phyloP scores from a whole-genome alignment of 1,284 basidiomycete species.

The Agaricales sp. region DNA sequence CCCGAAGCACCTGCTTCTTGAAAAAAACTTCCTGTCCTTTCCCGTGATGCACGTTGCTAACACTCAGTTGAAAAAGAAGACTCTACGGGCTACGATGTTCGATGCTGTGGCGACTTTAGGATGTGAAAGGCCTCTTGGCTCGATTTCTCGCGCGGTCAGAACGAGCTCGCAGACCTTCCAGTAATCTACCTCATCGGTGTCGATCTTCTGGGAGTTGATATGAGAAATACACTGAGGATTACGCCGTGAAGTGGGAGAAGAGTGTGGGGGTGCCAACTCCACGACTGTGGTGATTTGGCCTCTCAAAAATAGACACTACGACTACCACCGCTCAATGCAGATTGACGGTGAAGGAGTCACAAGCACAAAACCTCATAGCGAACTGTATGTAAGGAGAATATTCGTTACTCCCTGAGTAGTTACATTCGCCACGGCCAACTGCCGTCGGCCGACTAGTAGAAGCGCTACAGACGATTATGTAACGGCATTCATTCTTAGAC shows the following conservation, averaged over 20 bases:
- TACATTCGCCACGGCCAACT: too few relatives aligned
- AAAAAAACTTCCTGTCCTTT: background rate
- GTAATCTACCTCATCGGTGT: slow-evolving; percentile 51
- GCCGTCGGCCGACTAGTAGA: too few relatives aligned
- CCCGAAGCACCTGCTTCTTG: slow-evolving; percentile 37
- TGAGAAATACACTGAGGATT: slow-evolving; percentile 37
- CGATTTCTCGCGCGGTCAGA: slow-evolving; percentile 42
- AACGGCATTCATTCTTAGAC: too few relatives aligned
- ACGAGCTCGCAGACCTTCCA: slow-evolving; percentile 61
- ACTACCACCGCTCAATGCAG: slow-evolving; percentile 49
- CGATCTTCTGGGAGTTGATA: slow-evolving; percentile 43
- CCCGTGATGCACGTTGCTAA: background rate
- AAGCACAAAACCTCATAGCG: too few relatives aligned
- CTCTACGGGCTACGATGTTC: slow-evolving; percentile 55
- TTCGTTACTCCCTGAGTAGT: too few relatives aligned
- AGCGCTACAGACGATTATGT: too few relatives aligned
- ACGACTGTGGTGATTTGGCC: slow-evolving; percentile 65
- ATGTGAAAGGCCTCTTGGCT: slow-evolving; percentile 47
- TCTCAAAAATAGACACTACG: slow-evolving; percentile 39
- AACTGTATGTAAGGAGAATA: too few relatives aligned
- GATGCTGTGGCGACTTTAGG: slow-evolving; percentile 56
- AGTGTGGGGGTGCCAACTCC: slow-evolving; percentile 54
- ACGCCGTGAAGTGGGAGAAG: slow-evolving; percentile 48
- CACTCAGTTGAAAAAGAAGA: slow-evolving; percentile 25
- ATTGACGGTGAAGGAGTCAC: too few relatives aligned